A percentile compares a stretch with the other conserved stretches of the same genome.
These are phyloP conservation scores for Calophaca sinica DNA, from an alignment of 306 rosid species.

Conservation along the genomic window DNA sequence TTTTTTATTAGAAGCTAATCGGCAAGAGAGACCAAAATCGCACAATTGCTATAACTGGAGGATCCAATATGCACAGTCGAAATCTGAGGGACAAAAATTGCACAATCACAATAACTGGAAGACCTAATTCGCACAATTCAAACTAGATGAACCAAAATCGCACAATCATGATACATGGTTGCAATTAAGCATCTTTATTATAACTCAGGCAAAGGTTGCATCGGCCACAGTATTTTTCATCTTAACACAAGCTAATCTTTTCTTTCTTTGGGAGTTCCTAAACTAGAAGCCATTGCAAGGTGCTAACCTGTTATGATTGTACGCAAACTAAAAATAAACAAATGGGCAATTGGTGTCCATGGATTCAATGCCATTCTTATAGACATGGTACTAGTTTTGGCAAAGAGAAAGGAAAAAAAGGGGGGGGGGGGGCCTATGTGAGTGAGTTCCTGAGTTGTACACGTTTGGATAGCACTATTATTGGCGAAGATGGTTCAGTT, in stretches of 20 bases:
- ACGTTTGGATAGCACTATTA: slow-evolving; percentile 35
- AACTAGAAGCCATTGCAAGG: slow-evolving; percentile 1
- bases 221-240: neutral
- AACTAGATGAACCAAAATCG: too few relatives aligned
- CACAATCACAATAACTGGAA: too few relatives aligned
- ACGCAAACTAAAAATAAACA: slow-evolving; percentile 27
- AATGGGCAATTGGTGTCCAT: neutral
- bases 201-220: neutral
- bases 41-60: too few relatives aligned
- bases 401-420: neutral
- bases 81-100: too few relatives aligned
- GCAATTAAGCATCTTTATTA: too few relatives aligned
- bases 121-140: too few relatives aligned
- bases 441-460: slow-evolving; percentile 36
- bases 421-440: too few relatives aligned
- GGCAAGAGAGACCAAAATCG: too few relatives aligned
- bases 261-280: slow-evolving; percentile 29
- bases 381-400: slow-evolving; percentile 34
- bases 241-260: neutral
- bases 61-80: too few relatives aligned
- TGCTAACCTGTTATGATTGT: slow-evolving; percentile 31
- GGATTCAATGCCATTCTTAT: neutral
- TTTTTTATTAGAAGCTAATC: too few relatives aligned
- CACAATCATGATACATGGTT: too few relatives aligned
- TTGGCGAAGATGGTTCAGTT: slow-evolving; percentile 39